Conservation (phyloP, 352 stramenopile species). For the Globisporangium iwayamae region DNA sequence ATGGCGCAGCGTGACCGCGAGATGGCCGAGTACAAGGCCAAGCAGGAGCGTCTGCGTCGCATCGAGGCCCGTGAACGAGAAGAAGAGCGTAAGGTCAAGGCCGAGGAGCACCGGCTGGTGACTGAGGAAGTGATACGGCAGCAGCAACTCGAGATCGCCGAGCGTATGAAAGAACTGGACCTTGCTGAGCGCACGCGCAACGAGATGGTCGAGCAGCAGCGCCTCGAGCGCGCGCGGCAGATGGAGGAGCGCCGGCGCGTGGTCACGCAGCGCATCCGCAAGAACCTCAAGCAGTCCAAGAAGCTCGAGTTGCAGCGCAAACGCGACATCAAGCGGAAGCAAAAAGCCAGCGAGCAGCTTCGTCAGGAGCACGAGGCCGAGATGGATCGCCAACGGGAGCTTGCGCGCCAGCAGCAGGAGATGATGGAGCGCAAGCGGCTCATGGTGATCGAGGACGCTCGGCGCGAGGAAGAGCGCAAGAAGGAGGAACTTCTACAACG, state of each 20-base stretch:
- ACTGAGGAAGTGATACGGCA: slow-evolving; percentile 53
- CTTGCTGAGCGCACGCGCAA: slow-evolving; percentile 62
- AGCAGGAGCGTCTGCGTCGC: slow-evolving; percentile 57
- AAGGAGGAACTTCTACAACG: slow-evolving; percentile 64
- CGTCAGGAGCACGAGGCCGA: slow-evolving; percentile 64
- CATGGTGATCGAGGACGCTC: slow-evolving; percentile 63
- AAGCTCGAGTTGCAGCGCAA: slow-evolving; percentile 64
- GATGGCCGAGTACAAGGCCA: slow-evolving; percentile 73
- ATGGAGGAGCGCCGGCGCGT: slow-evolving; percentile 63
- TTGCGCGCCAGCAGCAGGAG: slow-evolving; percentile 66
- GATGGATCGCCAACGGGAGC: slow-evolving; percentile 41
- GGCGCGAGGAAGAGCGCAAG: slow-evolving; percentile 69
- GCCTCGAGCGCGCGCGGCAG: slow-evolving; percentile 50
- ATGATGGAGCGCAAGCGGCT: slow-evolving; percentile 67
- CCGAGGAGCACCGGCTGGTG: slow-evolving; percentile 62
- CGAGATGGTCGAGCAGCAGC: slow-evolving; percentile 72
- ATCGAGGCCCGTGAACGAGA: slow-evolving; percentile 70
- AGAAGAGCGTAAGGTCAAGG: slow-evolving; percentile 70
- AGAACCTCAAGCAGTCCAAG: slow-evolving; percentile 65
- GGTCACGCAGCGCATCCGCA: slow-evolving; percentile 59
- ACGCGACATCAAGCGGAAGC: slow-evolving; percentile 58
- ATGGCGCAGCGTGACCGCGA: slow-evolving; percentile 71
- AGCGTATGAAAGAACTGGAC: slow-evolving; percentile 54
- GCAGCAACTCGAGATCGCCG: slow-evolving; percentile 65
- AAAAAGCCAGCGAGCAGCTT: slow-evolving; percentile 49